Conservation (phyloP, 2,329 filamentous ascomycete species). For the Didymella arachidicola region DNA sequence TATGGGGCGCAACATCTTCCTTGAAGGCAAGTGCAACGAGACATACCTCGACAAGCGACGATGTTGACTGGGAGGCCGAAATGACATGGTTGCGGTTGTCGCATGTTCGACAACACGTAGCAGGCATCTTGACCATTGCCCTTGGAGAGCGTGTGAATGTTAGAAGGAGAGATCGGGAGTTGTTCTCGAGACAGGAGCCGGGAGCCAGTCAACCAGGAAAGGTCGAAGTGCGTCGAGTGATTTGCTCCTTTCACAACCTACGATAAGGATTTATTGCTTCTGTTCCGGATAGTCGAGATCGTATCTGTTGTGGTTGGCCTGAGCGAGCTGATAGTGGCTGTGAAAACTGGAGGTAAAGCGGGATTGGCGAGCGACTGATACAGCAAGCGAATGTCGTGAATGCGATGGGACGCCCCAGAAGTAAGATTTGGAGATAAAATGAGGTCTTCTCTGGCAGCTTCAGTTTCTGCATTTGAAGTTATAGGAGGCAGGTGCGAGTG, state of each 20-base stretch:
- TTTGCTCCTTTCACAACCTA: background rate
- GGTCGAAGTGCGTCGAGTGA: background rate
- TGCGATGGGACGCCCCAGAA: background rate
- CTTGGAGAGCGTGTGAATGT: background rate
- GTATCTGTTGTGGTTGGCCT: conserved; percentile 6
- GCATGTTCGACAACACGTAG: conserved; percentile 39
- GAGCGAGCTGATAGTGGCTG: conserved; percentile 14
- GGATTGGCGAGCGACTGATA: conserved; percentile 3
- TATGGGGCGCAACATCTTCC: conserved; percentile 18
- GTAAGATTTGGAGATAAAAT: background rate
- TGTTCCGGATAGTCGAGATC: conserved; percentile 2
- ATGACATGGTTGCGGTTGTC: conserved; percentile 37
- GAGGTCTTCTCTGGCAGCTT: background rate
- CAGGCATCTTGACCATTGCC: conserved; percentile 11
- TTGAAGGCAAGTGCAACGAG: conserved; percentile 39
- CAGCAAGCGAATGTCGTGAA: background rate
- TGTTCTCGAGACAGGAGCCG: background rate
- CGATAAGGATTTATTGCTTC: background rate
- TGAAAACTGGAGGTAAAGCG: conserved; percentile 1
- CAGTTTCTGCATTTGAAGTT: conserved; percentile 13
- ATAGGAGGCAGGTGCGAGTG: background rate
- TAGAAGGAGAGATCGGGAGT: background rate
- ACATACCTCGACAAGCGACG: conserved; percentile 33
- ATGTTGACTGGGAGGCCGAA: conserved; percentile 16
- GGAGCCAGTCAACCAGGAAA: background rate